Evolutionary conservation across 257 asterid species (phyloP), one percentile per base, ranked within the genome.

Genomic region (Solanum sejunctum): DNA sequence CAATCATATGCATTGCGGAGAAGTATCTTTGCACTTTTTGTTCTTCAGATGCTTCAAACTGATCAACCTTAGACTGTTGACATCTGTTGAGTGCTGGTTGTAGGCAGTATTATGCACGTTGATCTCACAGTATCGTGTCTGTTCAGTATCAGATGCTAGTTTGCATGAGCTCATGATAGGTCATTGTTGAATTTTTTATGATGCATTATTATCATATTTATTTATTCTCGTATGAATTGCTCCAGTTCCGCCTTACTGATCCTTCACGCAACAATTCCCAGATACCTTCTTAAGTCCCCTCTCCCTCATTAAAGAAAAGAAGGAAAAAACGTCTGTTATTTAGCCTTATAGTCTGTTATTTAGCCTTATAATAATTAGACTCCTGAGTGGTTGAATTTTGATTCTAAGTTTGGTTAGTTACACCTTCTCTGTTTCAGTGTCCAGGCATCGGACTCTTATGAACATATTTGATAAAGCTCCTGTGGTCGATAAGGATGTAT

Each of bases 391-490:
- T 51, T 32, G 26, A 77, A 26, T 15, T 71, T 15, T 77, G 63
- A 18, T 26, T 23, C 26, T 49, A 77, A 4, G 2, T 6, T 17
- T 28, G 18, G 18, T 15, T 82, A 63, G 64, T 84, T 67, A 45
- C 69, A 13, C 54, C 26, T 81, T 32, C 72, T 43, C 16, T 75
- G 54, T 87, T 89, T 82, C 85, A 95, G 98, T 95, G 88, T 92
- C 98, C 36, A 92, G 95, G 92, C 98, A 95, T 85, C 93, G 94
- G n/a, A 95, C 97, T 72, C 87, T 93, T 88, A 92, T 95, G 97
- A 87, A 92, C 84, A 7, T 93, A 77, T 85, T 90, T 67, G 95
- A 92, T 86, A 95, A 92, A 90, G 90, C 94, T 84, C 98, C 95
- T 3, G 91, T 80, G 80, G 97, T 95, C 55, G 97, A 92, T 82